A percentile compares a stretch with the other conserved stretches of the same genome.
These are phyloP conservation scores for Colletotrichum lini DNA, from an alignment of 2,329 filamentous ascomycete species.

Conservation along the genomic window DNA sequence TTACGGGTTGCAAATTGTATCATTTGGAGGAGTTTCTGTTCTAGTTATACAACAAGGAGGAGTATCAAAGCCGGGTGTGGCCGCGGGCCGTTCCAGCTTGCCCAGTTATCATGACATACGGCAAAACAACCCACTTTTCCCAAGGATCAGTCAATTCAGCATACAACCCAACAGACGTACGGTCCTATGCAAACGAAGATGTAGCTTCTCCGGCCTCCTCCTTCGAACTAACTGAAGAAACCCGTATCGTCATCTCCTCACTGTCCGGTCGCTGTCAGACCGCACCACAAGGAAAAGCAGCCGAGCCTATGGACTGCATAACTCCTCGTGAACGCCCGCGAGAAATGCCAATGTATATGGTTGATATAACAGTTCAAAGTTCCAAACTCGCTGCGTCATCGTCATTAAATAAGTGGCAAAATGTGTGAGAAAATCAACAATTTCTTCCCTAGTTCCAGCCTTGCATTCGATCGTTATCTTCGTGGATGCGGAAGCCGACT, in stretches of 20 bases:
- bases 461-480: slow-evolving; percentile 50
- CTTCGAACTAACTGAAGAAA: not conserved
- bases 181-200: too few relatives aligned
- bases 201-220: not conserved
- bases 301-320: slow-evolving; percentile 13
- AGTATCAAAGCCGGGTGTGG: slow-evolving; percentile 24
- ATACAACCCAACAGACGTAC: not conserved
- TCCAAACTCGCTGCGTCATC: slow-evolving; percentile 39
- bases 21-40: slow-evolving; percentile 22
- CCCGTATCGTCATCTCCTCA: not conserved
- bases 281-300: slow-evolving; percentile 3
- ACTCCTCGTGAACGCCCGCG: slow-evolving; percentile 9
- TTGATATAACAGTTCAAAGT: slow-evolving; percentile 29
- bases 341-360: slow-evolving; percentile 30
- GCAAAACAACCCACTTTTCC: not conserved
- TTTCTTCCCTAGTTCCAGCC: slow-evolving; percentile 21
- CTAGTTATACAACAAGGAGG: slow-evolving; percentile 26
- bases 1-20: not conserved
- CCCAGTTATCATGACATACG: slow-evolving; percentile 19
- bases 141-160: not conserved
- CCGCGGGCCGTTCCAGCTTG: slow-evolving; percentile 23
- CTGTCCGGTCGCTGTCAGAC: not conserved
- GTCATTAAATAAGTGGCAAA: slow-evolving; percentile 30
- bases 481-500: slow-evolving; percentile 57
- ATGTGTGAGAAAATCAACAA: not conserved